These are phyloP conservation scores for Tolypocladium inflatum DNA, from an alignment of 2,329 filamentous ascomycete genomes.

Conservation along the genomic window DNA sequence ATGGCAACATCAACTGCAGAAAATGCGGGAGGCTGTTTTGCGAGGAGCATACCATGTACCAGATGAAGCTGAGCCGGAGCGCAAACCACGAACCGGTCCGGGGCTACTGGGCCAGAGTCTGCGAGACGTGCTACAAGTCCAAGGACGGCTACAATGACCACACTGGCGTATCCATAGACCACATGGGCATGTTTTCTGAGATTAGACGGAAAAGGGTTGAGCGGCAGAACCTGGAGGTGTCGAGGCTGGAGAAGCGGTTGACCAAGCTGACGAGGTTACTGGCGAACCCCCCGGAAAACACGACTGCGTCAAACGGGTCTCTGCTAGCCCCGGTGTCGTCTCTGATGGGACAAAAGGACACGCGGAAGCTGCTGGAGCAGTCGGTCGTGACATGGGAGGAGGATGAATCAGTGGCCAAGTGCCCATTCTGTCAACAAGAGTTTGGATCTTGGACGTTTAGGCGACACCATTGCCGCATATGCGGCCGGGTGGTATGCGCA, in stretches of 20 bases:
- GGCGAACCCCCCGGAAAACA: slow-evolving; percentile 62
- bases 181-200: slow-evolving; percentile 59
- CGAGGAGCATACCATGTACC: slow-evolving; percentile 98
- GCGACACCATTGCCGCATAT: slow-evolving; percentile 89
- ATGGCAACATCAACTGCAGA: slow-evolving; percentile 83
- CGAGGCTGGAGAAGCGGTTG: slow-evolving; percentile 80
- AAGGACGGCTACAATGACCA: slow-evolving; percentile 93
- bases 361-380: slow-evolving; percentile 77
- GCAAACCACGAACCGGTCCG: slow-evolving; percentile 83
- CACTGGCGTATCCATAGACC: slow-evolving; percentile 60
- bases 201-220: slow-evolving; percentile 73
- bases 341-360: slow-evolving; percentile 59
- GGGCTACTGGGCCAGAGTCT: slow-evolving; percentile 89
- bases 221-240: slow-evolving; percentile 77
- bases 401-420: slow-evolving; percentile 67
- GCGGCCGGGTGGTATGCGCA: slow-evolving; percentile 85
- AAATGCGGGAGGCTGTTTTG: slow-evolving; percentile 92
- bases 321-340: slow-evolving; percentile 52
- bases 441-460: slow-evolving; percentile 91
- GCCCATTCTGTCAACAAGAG: slow-evolving; percentile 92
- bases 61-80: slow-evolving; percentile 91
- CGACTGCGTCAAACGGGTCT: slow-evolving; percentile 38
- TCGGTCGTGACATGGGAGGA: slow-evolving; percentile 94
- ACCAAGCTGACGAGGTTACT: slow-evolving; percentile 83
- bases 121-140: slow-evolving; percentile 98